Evolutionary conservation across 495 filamentous ascomycete genomes (phyloP).

Genomic region (Lepidopterella palustris): DNA sequence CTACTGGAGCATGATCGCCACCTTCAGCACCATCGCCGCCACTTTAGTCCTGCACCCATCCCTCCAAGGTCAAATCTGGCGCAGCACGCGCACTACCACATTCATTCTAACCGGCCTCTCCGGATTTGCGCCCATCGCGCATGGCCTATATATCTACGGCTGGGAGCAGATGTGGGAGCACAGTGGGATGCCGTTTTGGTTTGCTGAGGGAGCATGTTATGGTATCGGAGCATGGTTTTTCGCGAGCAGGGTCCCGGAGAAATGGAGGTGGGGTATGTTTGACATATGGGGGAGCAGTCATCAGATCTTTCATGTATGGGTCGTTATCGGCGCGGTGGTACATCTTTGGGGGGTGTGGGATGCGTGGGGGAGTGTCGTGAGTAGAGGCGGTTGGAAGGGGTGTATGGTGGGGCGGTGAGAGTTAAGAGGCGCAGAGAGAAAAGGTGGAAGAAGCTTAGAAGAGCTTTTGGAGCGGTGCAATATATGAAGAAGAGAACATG

Average conservation of each 20-base stretch:
- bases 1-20: conserved; percentile 45
- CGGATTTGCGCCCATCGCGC: conserved; percentile 44
- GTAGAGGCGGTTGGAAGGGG: not conserved
- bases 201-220: conserved; percentile 22
- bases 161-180: conserved; percentile 37
- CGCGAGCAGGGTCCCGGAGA: conserved; percentile 18
- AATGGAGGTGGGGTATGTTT: not conserved
- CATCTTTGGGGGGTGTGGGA: conserved; percentile 28
- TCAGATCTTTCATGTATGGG: conserved; percentile 28
- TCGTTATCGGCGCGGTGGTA: conserved; percentile 12
- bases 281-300: conserved; percentile 26
- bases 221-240: conserved; percentile 21
- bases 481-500: too few species aligned
- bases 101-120: conserved; percentile 45
- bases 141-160: conserved; percentile 42
- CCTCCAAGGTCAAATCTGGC: conserved; percentile 40
- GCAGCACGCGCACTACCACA: conserved; percentile 35
- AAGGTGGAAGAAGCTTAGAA: too few species aligned
- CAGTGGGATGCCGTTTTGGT: conserved; percentile 41
- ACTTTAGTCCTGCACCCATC: conserved; percentile 40
- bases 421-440: too few species aligned
- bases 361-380: conserved; percentile 12
- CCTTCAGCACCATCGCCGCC: conserved; percentile 34
- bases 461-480: too few species aligned
- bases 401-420: not conserved